phyloP scores from a whole-genome alignment of 441 rosid genomes.

The Theobroma grandiflorum region DNA sequence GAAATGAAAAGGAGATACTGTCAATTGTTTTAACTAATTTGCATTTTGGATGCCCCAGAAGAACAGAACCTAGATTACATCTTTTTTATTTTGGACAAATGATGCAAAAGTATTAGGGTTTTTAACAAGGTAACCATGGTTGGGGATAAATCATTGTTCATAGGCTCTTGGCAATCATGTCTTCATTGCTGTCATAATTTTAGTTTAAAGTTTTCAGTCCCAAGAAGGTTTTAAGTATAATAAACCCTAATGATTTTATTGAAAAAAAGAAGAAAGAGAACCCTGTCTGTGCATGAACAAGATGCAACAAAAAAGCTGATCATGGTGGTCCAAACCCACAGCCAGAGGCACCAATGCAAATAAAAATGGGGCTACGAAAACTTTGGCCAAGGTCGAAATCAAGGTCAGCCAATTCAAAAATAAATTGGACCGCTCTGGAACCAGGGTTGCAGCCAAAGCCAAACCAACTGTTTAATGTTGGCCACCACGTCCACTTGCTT shows the following conservation, averaged over 20 bases:
- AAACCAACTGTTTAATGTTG: too few species aligned
- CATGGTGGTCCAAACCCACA: constrained; percentile 2
- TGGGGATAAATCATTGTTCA: not conserved
- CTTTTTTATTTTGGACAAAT: not conserved
- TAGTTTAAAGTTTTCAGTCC: not conserved
- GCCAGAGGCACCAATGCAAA: not conserved
- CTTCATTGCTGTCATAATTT: not conserved
- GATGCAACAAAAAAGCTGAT: not conserved
- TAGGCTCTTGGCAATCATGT: not conserved
- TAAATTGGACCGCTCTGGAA: not conserved
- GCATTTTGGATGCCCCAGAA: not conserved
- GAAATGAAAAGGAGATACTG: constrained; percentile 28
- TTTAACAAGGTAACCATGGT: not conserved
- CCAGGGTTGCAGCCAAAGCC: constrained; percentile 11
- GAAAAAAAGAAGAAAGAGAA: not conserved
- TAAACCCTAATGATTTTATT: constrained; percentile 7
- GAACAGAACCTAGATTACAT: not conserved
- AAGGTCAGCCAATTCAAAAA: not conserved
- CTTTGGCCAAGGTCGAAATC: not conserved
- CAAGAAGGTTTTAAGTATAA: constrained; percentile 21
- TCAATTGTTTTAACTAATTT: not conserved
- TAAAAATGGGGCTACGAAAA: not conserved
- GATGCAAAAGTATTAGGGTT: too few species aligned
- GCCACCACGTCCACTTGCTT: not conserved
- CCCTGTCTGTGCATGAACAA: not conserved